Base-by-base conservation (phyloP, 2,329 filamentous ascomycete genomes). In the Botrytis fabae region DNA sequence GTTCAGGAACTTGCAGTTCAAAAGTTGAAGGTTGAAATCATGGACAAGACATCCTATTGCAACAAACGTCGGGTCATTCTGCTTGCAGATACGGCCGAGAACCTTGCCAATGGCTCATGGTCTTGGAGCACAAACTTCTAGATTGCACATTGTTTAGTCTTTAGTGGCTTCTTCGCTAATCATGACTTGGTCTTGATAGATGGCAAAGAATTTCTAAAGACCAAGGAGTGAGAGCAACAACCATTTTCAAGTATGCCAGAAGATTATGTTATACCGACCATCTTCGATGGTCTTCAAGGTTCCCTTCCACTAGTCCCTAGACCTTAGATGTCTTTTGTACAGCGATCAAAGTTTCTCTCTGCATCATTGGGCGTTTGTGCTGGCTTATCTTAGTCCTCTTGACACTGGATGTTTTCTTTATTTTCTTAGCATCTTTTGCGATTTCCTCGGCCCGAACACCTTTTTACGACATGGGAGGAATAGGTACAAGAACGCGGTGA, bases 11-110 rank as follows among this genome's bases (percentile, higher is more conserved):
- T 99, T 28, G 89, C 93, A 6, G 89, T 92, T 63, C 82, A 94
- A n/a, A 97, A 97, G 82, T 86, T 98, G 74, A 98, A 98, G 85
- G 94, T 97, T 10, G 95, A 98, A 77, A 99, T 99, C 80, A 93
- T 99, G 90, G 95, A 99, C 83, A 98, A 98, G 87, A 99, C 95
- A 6, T 90, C 94, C 0, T 99, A 99, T 82, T 99, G 97, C 85
- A 97, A 93, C 82, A 95, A 96, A 83, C 89, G 96, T 71, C 89
- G 96, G 62, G 87, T 98, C 38, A 98, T 98, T 76, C 82, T 99
- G 16, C 86, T 99, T 32, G 93, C 94, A 72, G 94, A 98, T 79
- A 98, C 96, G 2, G 96, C 96, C 0, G 92, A 97, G 77, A 97
- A 97, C 78, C 85, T 99, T 70, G 94, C 93, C 78, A 91, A 93